Conservation (phyloP, 371 early-diverging fungal genomes). For the Zychaea mexicana region DNA sequence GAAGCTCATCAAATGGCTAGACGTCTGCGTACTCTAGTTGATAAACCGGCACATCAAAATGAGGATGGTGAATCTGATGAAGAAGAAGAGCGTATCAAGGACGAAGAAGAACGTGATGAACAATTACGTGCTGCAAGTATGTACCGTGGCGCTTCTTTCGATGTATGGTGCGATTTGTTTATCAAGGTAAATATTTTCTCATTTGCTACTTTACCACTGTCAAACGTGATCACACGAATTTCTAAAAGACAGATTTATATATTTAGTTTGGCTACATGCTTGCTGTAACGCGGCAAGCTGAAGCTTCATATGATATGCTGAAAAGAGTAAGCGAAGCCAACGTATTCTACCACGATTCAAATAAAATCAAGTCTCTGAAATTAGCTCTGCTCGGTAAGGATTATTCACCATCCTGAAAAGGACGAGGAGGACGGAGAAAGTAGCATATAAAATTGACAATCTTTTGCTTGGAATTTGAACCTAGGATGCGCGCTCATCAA, state of each 20-base stretch:
- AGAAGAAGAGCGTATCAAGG: conserved; percentile 25
- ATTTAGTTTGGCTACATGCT: conserved; percentile 64
- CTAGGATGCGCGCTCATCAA: conserved; percentile 55
- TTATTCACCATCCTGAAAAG: too few species aligned
- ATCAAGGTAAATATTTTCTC: conserved; percentile 45
- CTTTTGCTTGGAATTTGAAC: neutral
- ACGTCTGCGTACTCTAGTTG: conserved; percentile 29
- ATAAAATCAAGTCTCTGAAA: conserved; percentile 47
- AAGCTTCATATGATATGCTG: conserved; percentile 66
- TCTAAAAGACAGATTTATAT: neutral
- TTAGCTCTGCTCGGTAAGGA: conserved; percentile 65
- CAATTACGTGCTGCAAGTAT: conserved; percentile 20
- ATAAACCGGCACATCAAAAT: conserved; percentile 6
- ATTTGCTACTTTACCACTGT: too few species aligned
- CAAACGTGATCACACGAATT: too few species aligned
- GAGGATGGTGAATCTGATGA: conserved; percentile 26
- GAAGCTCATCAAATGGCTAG: conserved; percentile 38
- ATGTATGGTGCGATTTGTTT: conserved; percentile 66
- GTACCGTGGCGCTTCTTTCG: conserved; percentile 61
- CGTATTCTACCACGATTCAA: conserved; percentile 67
- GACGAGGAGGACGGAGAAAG: neutral
- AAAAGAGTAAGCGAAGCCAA: conserved; percentile 62
- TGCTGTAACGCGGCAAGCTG: conserved; percentile 53
- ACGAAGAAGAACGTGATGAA: conserved; percentile 29
- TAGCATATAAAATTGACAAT: neutral